Base-by-base conservation (phyloP, 495 filamentous ascomycete species). In the Glarea lozoyensis region DNA sequence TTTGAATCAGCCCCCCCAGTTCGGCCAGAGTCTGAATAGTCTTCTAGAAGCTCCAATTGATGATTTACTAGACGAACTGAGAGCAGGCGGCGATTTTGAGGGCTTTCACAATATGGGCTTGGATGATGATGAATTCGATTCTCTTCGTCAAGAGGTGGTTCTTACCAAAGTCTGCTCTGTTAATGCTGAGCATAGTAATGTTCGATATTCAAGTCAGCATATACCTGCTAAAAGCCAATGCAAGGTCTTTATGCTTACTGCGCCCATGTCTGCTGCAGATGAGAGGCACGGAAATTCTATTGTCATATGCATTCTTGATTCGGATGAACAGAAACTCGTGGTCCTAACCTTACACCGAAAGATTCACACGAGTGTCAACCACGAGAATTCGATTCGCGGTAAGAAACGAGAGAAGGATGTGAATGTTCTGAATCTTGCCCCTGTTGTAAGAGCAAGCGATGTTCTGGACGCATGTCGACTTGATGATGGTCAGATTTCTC, bases 391-490 rank as follows among this genome's bases (percentile, higher is more conserved):
- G 27, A 18, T 18, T 27, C 39, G 36, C 52, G 13, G 31, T 27
- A 3, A 54, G 50, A 42, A 48, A 12, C n/a, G 39, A 38, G 20
- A 59, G 48, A 27, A 49, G 37, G 36, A 64, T 47, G n/a, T 37
- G 17, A 15, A n/a, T 41, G 18, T 33, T 18, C 57, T 75, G 15
- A 58, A 56, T 1, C 59, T 62, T 35, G 65, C 67, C 0, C 61
- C 71, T 18, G 55, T 70, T 1, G 58, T 60, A 40, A 67, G 67
- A 35, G 69, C 65, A n/a, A 66, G 73, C 31, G 78, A 76, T 45
- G 72, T 90, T 3, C 70, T 79, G 25, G 86, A 92, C 62, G 83
- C 82, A 19, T 84, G 81, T 52, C 84, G 77, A 53, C 58, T 92
- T 40, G 67, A 73, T 3, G 86, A 92, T 60, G 77, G 81, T 10